These are phyloP conservation scores for Agastache rugosa DNA, from an alignment of 257 asterid genomes.

Conservation along the genomic window DNA sequence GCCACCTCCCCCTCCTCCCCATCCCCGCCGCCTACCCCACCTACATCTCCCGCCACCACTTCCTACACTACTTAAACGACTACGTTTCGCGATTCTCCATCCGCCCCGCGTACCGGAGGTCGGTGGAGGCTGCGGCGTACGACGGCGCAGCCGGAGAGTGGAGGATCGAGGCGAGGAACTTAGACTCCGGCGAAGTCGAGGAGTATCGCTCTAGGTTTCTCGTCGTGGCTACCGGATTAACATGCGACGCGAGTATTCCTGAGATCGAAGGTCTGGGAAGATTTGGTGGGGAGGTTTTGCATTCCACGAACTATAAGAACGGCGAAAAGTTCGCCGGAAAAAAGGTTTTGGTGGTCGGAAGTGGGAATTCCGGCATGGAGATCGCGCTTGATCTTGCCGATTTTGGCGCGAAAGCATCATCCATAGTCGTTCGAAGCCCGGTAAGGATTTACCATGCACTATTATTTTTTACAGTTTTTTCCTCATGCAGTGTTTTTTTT, in stretches of 20 bases:
- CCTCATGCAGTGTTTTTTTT: neutral
- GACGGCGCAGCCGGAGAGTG: conserved; percentile 45
- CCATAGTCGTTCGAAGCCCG: conserved; percentile 78
- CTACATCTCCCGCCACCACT: conserved; percentile 46
- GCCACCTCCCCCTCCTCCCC: conserved; percentile 60
- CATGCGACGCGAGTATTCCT: conserved; percentile 58
- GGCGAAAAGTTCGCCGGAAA: conserved; percentile 49
- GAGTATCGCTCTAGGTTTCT: conserved; percentile 56
- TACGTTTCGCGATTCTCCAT: conserved; percentile 57
- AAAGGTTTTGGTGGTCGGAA: conserved; percentile 74
- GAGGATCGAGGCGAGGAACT: conserved; percentile 51
- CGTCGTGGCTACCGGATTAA: conserved; percentile 81
- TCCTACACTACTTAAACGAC: conserved; percentile 59
- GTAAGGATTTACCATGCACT: conserved; percentile 41
- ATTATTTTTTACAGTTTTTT: too few species aligned
- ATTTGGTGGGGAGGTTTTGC: conserved; percentile 66
- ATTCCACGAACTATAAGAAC: conserved; percentile 62
- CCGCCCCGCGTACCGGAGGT: conserved; percentile 44
- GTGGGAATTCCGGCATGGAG: conserved; percentile 94
- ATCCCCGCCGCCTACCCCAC: conserved; percentile 58
- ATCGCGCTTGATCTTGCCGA: conserved; percentile 75
- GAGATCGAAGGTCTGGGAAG: conserved; percentile 53
- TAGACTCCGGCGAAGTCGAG: conserved; percentile 41
- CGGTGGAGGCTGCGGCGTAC: conserved; percentile 55
- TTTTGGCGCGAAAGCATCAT: conserved; percentile 67